Evolutionary conservation across 495 filamentous ascomycete species (phyloP).

Genomic region (Aspergillus cavernicola): DNA sequence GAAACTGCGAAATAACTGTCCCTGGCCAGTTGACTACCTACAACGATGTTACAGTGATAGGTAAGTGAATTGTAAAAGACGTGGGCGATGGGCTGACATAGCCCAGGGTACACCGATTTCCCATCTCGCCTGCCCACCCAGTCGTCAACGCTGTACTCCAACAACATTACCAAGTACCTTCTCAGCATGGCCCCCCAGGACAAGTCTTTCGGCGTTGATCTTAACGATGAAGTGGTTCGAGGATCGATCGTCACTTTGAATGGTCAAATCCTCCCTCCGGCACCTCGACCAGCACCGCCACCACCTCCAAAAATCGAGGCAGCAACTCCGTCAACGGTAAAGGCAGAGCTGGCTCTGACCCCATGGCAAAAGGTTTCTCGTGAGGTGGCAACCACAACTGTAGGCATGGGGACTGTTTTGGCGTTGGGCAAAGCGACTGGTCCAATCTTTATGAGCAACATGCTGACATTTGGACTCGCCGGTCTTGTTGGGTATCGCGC

Average conservation of each 20-base stretch:
- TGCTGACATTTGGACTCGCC: constrained; percentile 74
- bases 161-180: constrained; percentile 81
- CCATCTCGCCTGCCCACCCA: constrained; percentile 78
- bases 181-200: constrained; percentile 72
- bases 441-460: constrained; percentile 77
- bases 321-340: constrained; percentile 45
- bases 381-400: constrained; percentile 65
- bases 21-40: constrained; percentile 62
- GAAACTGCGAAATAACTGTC: constrained; percentile 73
- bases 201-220: constrained; percentile 68
- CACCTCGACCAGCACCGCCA: constrained; percentile 67
- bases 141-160: constrained; percentile 77
- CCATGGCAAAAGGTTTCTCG: constrained; percentile 73
- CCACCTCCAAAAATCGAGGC: constrained; percentile 54
- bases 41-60: constrained; percentile 76
- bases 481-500: constrained; percentile 77
- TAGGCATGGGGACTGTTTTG: constrained; percentile 66
- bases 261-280: constrained; percentile 66
- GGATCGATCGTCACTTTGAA: constrained; percentile 73
- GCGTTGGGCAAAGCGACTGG: constrained; percentile 72
- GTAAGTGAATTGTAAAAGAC: constrained; percentile 32
- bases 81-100: constrained; percentile 5
- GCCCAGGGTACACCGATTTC: constrained; percentile 70
- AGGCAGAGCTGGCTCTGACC: constrained; percentile 59
- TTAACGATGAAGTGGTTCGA: constrained; percentile 75